Conservation (phyloP, 1,139 yeast genomes). For the Meyerozyma elateridarum region DNA sequence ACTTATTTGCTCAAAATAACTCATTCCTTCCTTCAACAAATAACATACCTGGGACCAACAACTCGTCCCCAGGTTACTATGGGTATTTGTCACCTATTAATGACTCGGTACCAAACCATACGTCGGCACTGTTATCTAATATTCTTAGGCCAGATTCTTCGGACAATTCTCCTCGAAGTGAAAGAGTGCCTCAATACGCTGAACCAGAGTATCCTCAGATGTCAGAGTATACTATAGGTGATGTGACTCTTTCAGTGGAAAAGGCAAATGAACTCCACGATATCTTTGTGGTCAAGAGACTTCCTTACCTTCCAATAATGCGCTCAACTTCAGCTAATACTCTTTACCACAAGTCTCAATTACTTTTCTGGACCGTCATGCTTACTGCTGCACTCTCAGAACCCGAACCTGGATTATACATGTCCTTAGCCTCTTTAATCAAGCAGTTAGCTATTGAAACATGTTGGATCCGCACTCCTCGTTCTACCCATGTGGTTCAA, state of each 20-base stretch:
- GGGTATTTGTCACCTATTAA: too few species aligned
- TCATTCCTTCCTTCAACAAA: conserved; percentile 11
- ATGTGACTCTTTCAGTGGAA: conserved; percentile 58
- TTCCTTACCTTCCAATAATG: conserved; percentile 78
- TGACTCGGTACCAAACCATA: background rate
- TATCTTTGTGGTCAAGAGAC: conserved; percentile 58
- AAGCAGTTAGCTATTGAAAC: conserved; percentile 88
- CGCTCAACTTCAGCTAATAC: conserved; percentile 69
- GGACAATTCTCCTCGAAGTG: conserved; percentile 22
- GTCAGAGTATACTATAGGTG: conserved; percentile 70
- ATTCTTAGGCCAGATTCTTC: too few species aligned
- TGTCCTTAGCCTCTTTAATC: conserved; percentile 69
- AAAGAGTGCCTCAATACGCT: conserved; percentile 8
- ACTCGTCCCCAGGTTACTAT: too few species aligned
- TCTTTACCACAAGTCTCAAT: conserved; percentile 75
- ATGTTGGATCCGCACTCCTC: conserved; percentile 89
- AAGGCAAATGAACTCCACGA: conserved; percentile 73
- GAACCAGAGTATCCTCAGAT: conserved; percentile 19
- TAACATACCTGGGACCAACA: conserved; percentile 10
- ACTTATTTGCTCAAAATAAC: too few species aligned
- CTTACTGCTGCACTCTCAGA: conserved; percentile 82
- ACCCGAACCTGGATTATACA: conserved; percentile 80
- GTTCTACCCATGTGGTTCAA: conserved; percentile 91
- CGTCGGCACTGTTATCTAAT: too few species aligned
- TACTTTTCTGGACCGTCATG: conserved; percentile 88